These are phyloP conservation scores for Teratosphaeria zuluensis DNA, from an alignment of 2,329 filamentous ascomycete species.

Conservation along the genomic window DNA sequence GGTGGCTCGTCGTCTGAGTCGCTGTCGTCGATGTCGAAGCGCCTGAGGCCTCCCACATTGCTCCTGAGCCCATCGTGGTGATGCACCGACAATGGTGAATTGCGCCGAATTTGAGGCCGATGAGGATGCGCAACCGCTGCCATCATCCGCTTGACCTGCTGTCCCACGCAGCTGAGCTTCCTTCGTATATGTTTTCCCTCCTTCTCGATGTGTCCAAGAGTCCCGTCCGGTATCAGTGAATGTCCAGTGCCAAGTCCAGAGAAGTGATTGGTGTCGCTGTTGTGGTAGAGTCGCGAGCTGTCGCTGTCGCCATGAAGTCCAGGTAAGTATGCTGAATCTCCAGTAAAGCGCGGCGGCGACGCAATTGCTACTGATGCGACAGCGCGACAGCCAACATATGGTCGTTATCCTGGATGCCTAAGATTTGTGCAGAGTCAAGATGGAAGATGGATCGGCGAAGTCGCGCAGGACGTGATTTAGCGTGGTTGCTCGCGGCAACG, in stretches of 20 bases:
- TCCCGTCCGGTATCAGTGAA: slow-evolving; percentile 8
- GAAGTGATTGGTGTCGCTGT: slow-evolving; percentile 3
- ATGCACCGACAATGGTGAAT: slow-evolving; percentile 36
- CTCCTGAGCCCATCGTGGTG: slow-evolving; percentile 32
- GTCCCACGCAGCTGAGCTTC: slow-evolving; percentile 5
- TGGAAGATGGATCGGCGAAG: background rate
- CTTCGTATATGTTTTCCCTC: background rate
- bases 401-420: background rate
- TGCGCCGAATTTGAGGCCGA: slow-evolving; percentile 29
- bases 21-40: slow-evolving; percentile 63
- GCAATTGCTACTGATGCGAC: slow-evolving; percentile 21
- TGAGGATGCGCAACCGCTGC: slow-evolving; percentile 24
- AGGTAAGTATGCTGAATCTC: slow-evolving; percentile 22
- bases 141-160: slow-evolving; percentile 20
- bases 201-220: slow-evolving; percentile 4
- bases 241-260: slow-evolving; percentile 3
- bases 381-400: background rate
- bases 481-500: background rate
- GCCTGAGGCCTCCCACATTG: slow-evolving; percentile 37
- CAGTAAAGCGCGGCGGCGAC: slow-evolving; percentile 13
- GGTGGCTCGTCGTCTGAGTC: slow-evolving; percentile 83
- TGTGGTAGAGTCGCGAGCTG: slow-evolving; percentile 11
- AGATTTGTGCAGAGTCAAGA: slow-evolving; percentile 1
- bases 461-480: background rate
- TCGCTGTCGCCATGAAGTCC: slow-evolving; percentile 16